phyloP scores from a whole-genome alignment of 768 basidiomycete species.

The Royoungia palumana region DNA sequence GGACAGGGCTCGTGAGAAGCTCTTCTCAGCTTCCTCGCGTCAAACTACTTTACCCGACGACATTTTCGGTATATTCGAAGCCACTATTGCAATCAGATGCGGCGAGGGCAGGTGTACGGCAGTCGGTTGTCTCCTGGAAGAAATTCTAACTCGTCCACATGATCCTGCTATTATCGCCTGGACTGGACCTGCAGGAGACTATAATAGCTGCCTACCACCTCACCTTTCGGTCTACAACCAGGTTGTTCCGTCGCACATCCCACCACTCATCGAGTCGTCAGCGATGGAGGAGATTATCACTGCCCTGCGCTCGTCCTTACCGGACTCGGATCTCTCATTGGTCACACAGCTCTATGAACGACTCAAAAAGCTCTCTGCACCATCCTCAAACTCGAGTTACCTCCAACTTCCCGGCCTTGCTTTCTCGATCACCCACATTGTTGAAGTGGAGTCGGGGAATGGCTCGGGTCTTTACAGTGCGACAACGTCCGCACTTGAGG shows the following conservation, averaged over 20 bases:
- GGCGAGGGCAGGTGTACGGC: not conserved
- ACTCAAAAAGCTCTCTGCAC: not conserved
- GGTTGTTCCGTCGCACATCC: not conserved
- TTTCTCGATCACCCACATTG: not conserved
- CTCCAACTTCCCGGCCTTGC: conserved; percentile 1
- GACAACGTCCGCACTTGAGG: not conserved
- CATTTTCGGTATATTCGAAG: not conserved
- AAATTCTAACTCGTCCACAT: not conserved
- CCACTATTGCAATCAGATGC: not conserved
- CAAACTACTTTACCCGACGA: not conserved
- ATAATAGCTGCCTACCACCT: conserved; percentile 2
- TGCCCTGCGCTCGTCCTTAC: not conserved
- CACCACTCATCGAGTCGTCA: not conserved
- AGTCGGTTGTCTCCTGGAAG: conserved; percentile 2
- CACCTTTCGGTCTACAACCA: not conserved
- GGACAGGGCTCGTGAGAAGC: not conserved
- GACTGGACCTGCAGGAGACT: not conserved
- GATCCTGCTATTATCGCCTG: conserved; percentile 1
- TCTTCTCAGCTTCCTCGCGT: not conserved
- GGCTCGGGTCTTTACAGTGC: not conserved
- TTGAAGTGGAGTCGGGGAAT: not conserved
- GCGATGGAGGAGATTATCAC: not conserved
- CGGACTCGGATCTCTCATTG: not conserved
- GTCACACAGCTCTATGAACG: not conserved
- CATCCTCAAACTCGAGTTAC: not conserved